Evolutionary conservation across 768 basidiomycete genomes (phyloP).

Genomic region (Sporobolomyces roseus): DNA sequence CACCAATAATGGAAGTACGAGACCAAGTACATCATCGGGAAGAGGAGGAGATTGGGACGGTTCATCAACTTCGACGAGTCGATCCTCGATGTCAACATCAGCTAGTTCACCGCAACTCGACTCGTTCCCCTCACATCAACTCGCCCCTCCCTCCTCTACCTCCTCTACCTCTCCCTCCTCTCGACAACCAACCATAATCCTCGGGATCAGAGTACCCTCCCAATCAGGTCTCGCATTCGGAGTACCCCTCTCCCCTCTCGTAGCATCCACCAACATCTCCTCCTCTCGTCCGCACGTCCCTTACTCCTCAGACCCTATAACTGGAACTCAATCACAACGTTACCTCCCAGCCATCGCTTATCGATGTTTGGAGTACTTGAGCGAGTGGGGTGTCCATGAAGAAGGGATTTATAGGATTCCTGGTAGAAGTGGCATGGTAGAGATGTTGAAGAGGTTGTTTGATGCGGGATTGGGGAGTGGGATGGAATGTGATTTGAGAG

Average conservation of each 20-base stretch:
- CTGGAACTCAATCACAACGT: slow-evolving; percentile 9
- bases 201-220: slow-evolving; percentile 18
- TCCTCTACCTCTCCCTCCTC: slow-evolving; percentile 1
- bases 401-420: slow-evolving; percentile 39
- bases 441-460: slow-evolving; percentile 17
- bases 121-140: no score
- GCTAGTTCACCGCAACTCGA: no score
- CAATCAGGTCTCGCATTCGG: slow-evolving; percentile 26
- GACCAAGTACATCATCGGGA: background rate
- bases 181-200: slow-evolving; percentile 15
- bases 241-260: slow-evolving; percentile 5
- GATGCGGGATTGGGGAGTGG: slow-evolving; percentile 29
- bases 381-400: slow-evolving; percentile 9
- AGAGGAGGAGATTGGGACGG: background rate
- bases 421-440: slow-evolving; percentile 11
- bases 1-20: background rate
- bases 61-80: background rate
- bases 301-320: background rate
- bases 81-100: no score
- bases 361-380: slow-evolving; percentile 29
- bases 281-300: no score
- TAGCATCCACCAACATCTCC: slow-evolving; percentile 1
- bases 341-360: slow-evolving; percentile 32
- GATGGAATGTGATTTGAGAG: slow-evolving; percentile 28
- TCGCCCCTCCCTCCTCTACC: background rate